Conservation (phyloP, 129 eudicot species). For the Sambucus nigra region DNA sequence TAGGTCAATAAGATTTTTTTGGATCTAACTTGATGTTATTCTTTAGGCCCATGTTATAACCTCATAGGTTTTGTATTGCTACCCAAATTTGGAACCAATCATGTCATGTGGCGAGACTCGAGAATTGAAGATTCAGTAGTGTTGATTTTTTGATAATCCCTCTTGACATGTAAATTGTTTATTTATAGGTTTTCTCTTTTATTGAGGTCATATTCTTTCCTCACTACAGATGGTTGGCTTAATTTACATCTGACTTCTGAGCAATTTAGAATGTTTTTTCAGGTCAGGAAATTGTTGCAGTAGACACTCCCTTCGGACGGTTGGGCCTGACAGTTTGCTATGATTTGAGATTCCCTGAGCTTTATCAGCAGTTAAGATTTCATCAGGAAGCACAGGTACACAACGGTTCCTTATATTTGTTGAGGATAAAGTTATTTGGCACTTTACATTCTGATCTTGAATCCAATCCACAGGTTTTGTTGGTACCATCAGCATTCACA, state of each 20-base stretch:
- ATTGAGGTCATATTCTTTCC: too few relatives aligned
- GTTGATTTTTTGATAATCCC: too few relatives aligned
- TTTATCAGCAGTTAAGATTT: slow-evolving; percentile 80
- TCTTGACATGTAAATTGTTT: too few relatives aligned
- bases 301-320: slow-evolving; percentile 83
- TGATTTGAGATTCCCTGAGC: slow-evolving; percentile 91
- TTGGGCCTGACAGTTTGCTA: slow-evolving; percentile 92
- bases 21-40: too few relatives aligned
- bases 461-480: slow-evolving; percentile 47
- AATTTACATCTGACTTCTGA: slow-evolving; percentile 7
- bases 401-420: slow-evolving; percentile 7
- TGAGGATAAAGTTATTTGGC: slow-evolving; percentile 1
- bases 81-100: too few relatives aligned
- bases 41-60: too few relatives aligned
- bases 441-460: slow-evolving; percentile 3
- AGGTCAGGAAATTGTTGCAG: slow-evolving; percentile 74
- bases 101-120: too few relatives aligned
- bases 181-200: too few relatives aligned
- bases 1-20: too few relatives aligned
- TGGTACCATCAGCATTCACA: slow-evolving; percentile 92
- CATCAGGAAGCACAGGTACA: slow-evolving; percentile 68
- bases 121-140: too few relatives aligned
- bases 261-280: slow-evolving; percentile 18
- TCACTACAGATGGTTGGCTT: not conserved
- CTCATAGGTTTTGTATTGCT: too few relatives aligned